Base-by-base conservation (phyloP, 345 rosid species). In the Cardamine resedifolia region DNA sequence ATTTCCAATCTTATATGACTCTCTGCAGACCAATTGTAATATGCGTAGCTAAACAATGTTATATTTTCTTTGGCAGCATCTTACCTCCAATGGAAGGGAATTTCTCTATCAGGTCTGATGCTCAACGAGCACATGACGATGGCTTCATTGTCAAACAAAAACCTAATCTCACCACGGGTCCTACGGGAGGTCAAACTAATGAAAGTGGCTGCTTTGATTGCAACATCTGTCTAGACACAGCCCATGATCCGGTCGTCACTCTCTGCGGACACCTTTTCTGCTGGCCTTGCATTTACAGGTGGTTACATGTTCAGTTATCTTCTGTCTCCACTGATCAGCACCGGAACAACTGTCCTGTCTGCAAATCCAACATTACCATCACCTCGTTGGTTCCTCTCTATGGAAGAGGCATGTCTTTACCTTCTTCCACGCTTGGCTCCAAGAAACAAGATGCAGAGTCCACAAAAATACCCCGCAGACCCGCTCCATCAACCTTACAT, bases 231-330 rank as follows among this genome's bases (percentile, higher is more conserved):
- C 81, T 91, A 4, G 89, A 91, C 14, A 82, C 82, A 1, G 96
- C 92, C 0, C 78, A 63, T 24, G 97, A 91, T 26, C 97, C 97
- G 0, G 89, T 91, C 0, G 89, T 91, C 57, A 91, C 96, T 20
- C 91, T 86, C 53, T 89, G 97, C 28, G 97, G 97, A 38, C 97
- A 91, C 64, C 80, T 91, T 43, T 91, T 81, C 78, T 91, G 97
- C 78, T 91, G 96, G 97, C 86, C 94, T 16, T 91, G 97, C 81
- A 83, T 91, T 31, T 91, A 87, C 75, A 81, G 65, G 34, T 71
- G 77, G 80, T 53, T 66, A 24, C 67, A 77, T 33, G 76, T 76
- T 44, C 60, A 75, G 77, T 66, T 77, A 60, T 76, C 83, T 24
- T 75, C 89, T 1, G 73, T 84, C 33, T 64, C 85, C 10, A 68